A percentile compares a stretch with the other conserved stretches of the same genome.
Evolutionary conservation across 495 filamentous ascomycete species (phyloP).

Genomic region (Hypoxylon lenormandii): DNA sequence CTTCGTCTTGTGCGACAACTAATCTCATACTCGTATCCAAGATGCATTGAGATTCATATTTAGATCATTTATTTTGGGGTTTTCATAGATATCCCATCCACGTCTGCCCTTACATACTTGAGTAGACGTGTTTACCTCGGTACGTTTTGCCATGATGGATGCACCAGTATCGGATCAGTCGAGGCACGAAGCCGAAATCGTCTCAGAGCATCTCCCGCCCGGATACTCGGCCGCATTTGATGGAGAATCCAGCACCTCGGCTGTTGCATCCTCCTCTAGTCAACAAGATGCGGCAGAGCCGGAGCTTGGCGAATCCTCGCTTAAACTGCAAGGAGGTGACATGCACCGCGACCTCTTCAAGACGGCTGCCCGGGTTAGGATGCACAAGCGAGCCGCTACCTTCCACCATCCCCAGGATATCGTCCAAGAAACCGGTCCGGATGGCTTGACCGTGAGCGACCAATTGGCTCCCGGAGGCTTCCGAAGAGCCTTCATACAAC

Average conservation of each 20-base stretch:
- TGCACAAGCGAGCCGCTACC: conserved; percentile 67
- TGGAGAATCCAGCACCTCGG: conserved; percentile 37
- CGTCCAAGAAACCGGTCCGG: conserved; percentile 36
- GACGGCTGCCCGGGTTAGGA: conserved; percentile 63
- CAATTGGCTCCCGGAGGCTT: conserved; percentile 71
- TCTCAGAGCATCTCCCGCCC: conserved; percentile 60
- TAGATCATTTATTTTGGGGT: neutral
- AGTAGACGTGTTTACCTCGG: conserved; percentile 1
- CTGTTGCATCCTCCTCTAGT: conserved; percentile 50
- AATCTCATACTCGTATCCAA: conserved; percentile 1
- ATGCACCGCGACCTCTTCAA: conserved; percentile 77
- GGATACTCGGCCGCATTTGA: conserved; percentile 62
- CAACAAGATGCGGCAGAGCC: conserved; percentile 52
- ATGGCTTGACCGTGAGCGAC: conserved; percentile 61
- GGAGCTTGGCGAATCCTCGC: conserved; percentile 64
- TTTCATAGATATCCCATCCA: conserved; percentile 1
- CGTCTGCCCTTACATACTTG: conserved; percentile 1
- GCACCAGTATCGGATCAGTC: conserved; percentile 37
- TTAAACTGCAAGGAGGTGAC: conserved; percentile 74
- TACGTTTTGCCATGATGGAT: conserved; percentile 17
- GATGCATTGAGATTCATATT: conserved; percentile 20
- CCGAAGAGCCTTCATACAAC: conserved; percentile 68
- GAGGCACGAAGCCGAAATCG: conserved; percentile 51
- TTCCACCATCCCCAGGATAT: conserved; percentile 64
- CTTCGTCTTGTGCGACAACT: neutral